Evolutionary conservation across 192 early-diverging fungal genomes (phyloP), one percentile per base, ranked within the genome.

Genomic region (Funneliformis geosporum): DNA sequence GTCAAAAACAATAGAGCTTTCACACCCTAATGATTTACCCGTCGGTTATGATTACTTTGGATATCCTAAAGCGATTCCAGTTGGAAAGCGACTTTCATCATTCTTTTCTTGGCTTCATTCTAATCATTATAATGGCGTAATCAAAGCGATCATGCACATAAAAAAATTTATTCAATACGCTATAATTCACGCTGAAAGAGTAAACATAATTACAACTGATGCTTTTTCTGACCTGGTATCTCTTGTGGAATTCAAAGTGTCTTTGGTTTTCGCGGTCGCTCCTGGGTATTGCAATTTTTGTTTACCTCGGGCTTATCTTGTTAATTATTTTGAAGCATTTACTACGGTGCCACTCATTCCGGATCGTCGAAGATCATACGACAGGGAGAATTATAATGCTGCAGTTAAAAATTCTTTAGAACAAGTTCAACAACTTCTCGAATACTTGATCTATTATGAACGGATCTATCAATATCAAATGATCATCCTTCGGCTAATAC

Each of bases 401-500:
- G 75, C 25, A 42, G 42, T 76, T 14, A n/a, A 1, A n/a, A 10
- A 44, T 25, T 60, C 39, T 0, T 11, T 76, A 25, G 16, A 66
- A 10, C 62, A 66, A 77, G 28, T 67, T 47, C 7, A 47, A 28
- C 61, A 38, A 27, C 62, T 77, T 47, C 64, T 77, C 23, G 0
- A 43, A 9, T 8, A 38, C 18, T 3, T 66, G 43, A 25, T 16
- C 43, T 16, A 9, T 14, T 33, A 8, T 5, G n/a, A 47, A 23
- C 3, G 14, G 2, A 0, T 14, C 39, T 10, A 76, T 33, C 42
- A 11, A 12, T 5, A 76, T 33, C 42, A 11, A 3, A 4, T 9
- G 4, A 77, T 47, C 46, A 67, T 47, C 43, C 43, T 77, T 66
- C 38, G 75, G 28, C 8, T 77, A 27, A 66, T 77, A 77, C 39